Conservation (phyloP, 192 early-diverging fungal genomes). For the Allomyces macrogynus region DNA sequence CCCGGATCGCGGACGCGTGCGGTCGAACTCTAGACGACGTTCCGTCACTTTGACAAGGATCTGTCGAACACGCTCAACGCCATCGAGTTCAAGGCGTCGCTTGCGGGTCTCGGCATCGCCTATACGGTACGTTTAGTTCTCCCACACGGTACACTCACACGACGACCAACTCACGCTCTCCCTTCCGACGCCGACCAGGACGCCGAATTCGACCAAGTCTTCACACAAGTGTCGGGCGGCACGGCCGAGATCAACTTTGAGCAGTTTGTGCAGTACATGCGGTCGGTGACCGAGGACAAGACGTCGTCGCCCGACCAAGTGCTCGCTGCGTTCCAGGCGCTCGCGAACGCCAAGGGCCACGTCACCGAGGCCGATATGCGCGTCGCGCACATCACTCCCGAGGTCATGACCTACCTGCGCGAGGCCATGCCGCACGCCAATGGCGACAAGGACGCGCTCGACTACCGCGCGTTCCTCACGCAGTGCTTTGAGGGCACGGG, state of each 20-base stretch:
- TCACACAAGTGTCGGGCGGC: slow-evolving; percentile 37
- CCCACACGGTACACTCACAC: slow-evolving; percentile 5
- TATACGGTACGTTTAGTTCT: slow-evolving; percentile 6
- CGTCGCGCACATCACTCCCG: slow-evolving; percentile 48
- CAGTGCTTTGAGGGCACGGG: background rate
- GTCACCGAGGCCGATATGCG: slow-evolving; percentile 69
- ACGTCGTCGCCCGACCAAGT: slow-evolving; percentile 62
- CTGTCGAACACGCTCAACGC: slow-evolving; percentile 50
- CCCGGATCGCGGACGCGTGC: background rate
- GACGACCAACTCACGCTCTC: no score
- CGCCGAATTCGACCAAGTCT: slow-evolving; percentile 47
- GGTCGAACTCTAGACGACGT: slow-evolving; percentile 20
- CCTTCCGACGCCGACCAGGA: no score
- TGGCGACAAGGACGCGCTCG: slow-evolving; percentile 39
- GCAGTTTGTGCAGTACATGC: slow-evolving; percentile 71
- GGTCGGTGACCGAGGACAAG: slow-evolving; percentile 72
- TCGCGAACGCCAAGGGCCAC: slow-evolving; percentile 68
- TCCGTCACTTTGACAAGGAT: slow-evolving; percentile 83
- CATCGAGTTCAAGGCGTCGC: slow-evolving; percentile 66
- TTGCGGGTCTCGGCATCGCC: slow-evolving; percentile 55
- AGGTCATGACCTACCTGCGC: slow-evolving; percentile 56
- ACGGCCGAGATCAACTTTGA: slow-evolving; percentile 58
- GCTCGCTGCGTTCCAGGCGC: slow-evolving; percentile 58
- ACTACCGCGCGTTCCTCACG: slow-evolving; percentile 51
- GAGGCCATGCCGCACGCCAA: slow-evolving; percentile 43